A percentile compares a stretch with the other conserved stretches of the same genome.
phyloP scores from a whole-genome alignment of 2,329 filamentous ascomycete genomes.

The Hortaea sp. region DNA sequence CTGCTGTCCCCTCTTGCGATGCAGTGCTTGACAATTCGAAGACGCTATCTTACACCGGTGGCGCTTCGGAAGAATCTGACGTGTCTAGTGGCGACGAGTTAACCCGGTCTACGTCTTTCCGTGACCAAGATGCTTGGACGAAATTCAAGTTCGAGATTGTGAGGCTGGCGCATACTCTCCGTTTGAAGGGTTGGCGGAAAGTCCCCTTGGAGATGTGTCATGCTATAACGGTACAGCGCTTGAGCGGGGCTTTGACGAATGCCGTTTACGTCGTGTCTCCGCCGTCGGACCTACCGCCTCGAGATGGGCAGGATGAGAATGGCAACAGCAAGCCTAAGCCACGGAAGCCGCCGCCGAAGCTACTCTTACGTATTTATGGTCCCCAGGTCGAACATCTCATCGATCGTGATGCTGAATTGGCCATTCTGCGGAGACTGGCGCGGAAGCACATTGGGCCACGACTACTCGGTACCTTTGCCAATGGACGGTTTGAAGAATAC shows the following conservation, averaged over 20 bases:
- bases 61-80: constrained; percentile 33
- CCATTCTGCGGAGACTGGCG: constrained; percentile 73
- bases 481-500: constrained; percentile 92
- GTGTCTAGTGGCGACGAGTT: constrained; percentile 35
- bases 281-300: constrained; percentile 49
- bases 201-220: constrained; percentile 63
- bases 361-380: constrained; percentile 85
- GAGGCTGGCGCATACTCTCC: constrained; percentile 76
- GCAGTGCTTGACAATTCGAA: constrained; percentile 81
- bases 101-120: constrained; percentile 16
- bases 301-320: constrained; percentile 29
- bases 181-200: constrained; percentile 82
- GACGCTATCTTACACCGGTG: constrained; percentile 65
- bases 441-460: constrained; percentile 89
- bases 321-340: constrained; percentile 23
- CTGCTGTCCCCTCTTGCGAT: constrained; percentile 75
- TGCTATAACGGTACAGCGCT: constrained; percentile 58
- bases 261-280: constrained; percentile 91
- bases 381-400: constrained; percentile 94
- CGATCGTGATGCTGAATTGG: constrained; percentile 80
- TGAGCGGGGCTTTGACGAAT: constrained; percentile 91
- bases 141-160: constrained; percentile 87
- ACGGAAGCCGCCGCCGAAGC: constrained; percentile 52
- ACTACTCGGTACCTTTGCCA: constrained; percentile 81
- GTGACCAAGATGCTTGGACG: constrained; percentile 57